Base-by-base conservation (phyloP, 2,329 filamentous ascomycete species). In the Triangularia verruculosa region DNA sequence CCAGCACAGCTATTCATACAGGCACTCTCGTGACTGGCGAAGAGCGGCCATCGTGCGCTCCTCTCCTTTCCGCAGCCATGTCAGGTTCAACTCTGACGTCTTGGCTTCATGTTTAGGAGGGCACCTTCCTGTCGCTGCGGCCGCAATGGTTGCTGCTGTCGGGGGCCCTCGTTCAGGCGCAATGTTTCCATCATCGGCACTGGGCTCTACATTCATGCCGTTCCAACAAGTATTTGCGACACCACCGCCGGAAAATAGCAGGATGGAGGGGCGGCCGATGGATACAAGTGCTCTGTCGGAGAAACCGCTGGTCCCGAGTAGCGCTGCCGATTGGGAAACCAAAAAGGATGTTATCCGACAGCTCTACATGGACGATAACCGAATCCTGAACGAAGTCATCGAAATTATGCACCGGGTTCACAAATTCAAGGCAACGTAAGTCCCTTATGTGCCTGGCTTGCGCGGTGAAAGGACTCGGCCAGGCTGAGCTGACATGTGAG, bases 371-470 rank as follows among this genome's bases (percentile, higher is more conserved):
- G 57, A 67, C 0, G 61, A 68, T 12, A 71, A 71, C 30, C 62
- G 64, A 22, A 67, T 70, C 9, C 65, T 71, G 4, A 71, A 71
- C 39, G 68, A 71, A 24, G 70, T 71, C 24, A 68, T 71, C 7
- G 64, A 66, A 4, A 69, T 71, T 2, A 71, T 71, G 70, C 22
- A 66, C 1, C 39, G 25, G 4, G 63, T 64, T 13, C 59, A 71
- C 64, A 68, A 64, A 15, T 71, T 71, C 63, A 71, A 68, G 47
- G 70, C 70, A 6, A 71, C 70, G 70, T 70, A 61, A 39, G 34
- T n/a, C 69, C 39, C 4, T 17, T 54, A 15, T 17, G 15, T 22
- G 25, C 15, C 9, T 30, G 4, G 7, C 22, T 54, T 15, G 15
- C 4, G 47, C 8, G 13, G 9, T n/a, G 20, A 24, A 54, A 27